phyloP scores from a whole-genome alignment of 2,329 filamentous ascomycete species.

The Parastagonospora avenae region DNA sequence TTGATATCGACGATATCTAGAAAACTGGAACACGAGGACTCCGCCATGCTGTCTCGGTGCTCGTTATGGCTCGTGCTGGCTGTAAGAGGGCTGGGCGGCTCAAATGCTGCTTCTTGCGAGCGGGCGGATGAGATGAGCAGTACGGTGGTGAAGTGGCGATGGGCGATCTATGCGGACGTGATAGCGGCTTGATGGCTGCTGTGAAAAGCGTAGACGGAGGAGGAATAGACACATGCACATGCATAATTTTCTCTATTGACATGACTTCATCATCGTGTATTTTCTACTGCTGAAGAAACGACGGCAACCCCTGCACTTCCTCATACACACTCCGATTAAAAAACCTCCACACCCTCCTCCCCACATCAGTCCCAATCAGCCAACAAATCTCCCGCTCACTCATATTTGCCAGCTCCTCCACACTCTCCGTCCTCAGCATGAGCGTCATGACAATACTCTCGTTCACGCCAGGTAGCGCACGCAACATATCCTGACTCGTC shows the following conservation, averaged over 20 bases:
- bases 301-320: slow-evolving; percentile 18
- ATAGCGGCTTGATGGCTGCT: neutral
- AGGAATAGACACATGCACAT: neutral
- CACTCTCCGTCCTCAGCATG: slow-evolving; percentile 73
- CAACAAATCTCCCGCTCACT: slow-evolving; percentile 71
- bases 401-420: slow-evolving; percentile 87
- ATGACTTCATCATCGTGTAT: neutral
- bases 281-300: too few relatives aligned
- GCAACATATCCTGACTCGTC: slow-evolving; percentile 88
- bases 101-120: slow-evolving; percentile 48
- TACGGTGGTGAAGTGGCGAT: neutral
- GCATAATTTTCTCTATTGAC: neutral
- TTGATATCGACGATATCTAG: slow-evolving; percentile 95
- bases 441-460: slow-evolving; percentile 77
- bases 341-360: slow-evolving; percentile 76
- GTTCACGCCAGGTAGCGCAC: slow-evolving; percentile 77
- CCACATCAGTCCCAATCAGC: slow-evolving; percentile 78
- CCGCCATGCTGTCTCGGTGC: slow-evolving; percentile 46
- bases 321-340: slow-evolving; percentile 69
- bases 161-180: neutral
- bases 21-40: slow-evolving; percentile 14
- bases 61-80: slow-evolving; percentile 16
- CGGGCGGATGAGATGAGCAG: slow-evolving; percentile 40
- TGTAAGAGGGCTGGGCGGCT: slow-evolving; percentile 35
- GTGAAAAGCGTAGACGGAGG: too few relatives aligned